These are phyloP conservation scores for Yarrowia porcina DNA, from an alignment of 805 yeast species.

Conservation along the genomic window DNA sequence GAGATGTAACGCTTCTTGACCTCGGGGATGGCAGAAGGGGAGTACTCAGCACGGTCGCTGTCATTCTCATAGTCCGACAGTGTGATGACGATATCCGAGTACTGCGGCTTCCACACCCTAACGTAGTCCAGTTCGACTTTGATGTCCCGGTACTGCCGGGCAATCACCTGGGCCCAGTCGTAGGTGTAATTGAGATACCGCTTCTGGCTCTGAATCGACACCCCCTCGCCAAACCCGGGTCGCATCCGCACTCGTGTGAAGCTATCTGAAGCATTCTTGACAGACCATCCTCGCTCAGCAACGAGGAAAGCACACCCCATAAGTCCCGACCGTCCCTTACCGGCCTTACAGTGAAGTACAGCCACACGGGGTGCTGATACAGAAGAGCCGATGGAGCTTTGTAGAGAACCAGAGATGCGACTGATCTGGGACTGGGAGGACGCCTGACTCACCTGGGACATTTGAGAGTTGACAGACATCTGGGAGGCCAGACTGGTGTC, in stretches of 20 bases:
- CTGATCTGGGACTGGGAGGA: slow-evolving; percentile 12
- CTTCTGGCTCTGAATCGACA: slow-evolving; percentile 66
- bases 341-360: slow-evolving; percentile 81
- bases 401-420: slow-evolving; percentile 11
- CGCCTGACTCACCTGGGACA: slow-evolving; percentile 14
- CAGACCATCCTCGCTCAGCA: slow-evolving; percentile 42
- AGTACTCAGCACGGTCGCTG: slow-evolving; percentile 4
- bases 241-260: slow-evolving; percentile 62
- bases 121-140: slow-evolving; percentile 29
- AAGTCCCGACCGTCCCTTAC: slow-evolving; percentile 89
- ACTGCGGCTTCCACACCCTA: slow-evolving; percentile 18
- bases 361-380: slow-evolving; percentile 38
- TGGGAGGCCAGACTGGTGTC: slow-evolving; percentile 40
- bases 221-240: slow-evolving; percentile 56
- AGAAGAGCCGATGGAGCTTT: neutral
- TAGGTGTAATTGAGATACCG: slow-evolving; percentile 63
- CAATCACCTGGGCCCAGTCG: slow-evolving; percentile 32
- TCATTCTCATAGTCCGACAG: slow-evolving; percentile 18
- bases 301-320: slow-evolving; percentile 68
- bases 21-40: slow-evolving; percentile 6
- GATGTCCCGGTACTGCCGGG: slow-evolving; percentile 28
- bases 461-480: neutral
- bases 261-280: slow-evolving; percentile 47
- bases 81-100: neutral
- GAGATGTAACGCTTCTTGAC: slow-evolving; percentile 9